A percentile compares a stretch with the other conserved stretches of the same genome.
These are phyloP conservation scores for Nepenthes mirabilis DNA, from an alignment of 148 eudicot species.

Conservation along the genomic window DNA sequence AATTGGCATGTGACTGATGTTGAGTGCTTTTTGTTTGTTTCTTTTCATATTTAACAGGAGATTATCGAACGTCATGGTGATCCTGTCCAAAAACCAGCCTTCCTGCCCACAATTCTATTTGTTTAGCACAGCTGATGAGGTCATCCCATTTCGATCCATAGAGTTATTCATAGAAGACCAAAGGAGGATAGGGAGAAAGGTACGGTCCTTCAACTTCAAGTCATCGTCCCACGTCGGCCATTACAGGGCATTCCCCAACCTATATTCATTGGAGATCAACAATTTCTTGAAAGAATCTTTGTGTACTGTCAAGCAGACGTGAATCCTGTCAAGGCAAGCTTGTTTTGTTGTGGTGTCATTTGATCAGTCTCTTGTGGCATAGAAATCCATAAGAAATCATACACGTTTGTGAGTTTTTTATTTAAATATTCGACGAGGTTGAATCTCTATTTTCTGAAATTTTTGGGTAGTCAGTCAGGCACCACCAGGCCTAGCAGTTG, in stretches of 20 bases:
- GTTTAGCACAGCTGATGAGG: conserved; percentile 82
- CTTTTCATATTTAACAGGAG: conserved; percentile 28
- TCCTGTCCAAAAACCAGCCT: conserved; percentile 53
- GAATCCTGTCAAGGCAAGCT: background rate
- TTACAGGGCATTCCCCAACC: conserved; percentile 60
- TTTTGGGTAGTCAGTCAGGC: too few species aligned
- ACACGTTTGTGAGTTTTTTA: too few species aligned
- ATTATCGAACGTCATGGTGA: conserved; percentile 31
- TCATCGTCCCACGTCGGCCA: conserved; percentile 94
- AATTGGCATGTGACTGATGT: conserved; percentile 4
- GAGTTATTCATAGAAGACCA: conserved; percentile 68
- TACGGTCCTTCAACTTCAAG: conserved; percentile 46
- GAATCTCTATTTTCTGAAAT: too few species aligned
- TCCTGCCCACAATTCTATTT: conserved; percentile 85
- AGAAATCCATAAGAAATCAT: too few species aligned
- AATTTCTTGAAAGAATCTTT: conserved; percentile 45
- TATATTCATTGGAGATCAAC: conserved; percentile 42
- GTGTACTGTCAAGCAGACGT: conserved; percentile 3
- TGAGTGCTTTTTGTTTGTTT: conserved; percentile 6
- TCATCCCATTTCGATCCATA: conserved; percentile 48
- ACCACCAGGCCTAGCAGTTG: too few species aligned
- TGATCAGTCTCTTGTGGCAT: too few species aligned
- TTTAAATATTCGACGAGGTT: too few species aligned
- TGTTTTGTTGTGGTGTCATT: too few species aligned
- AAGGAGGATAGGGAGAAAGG: conserved; percentile 49